A percentile compares a stretch with the other conserved stretches of the same genome.
phyloP scores from a whole-genome alignment of 2,329 filamentous ascomycete species.

The Nemania sp. region DNA sequence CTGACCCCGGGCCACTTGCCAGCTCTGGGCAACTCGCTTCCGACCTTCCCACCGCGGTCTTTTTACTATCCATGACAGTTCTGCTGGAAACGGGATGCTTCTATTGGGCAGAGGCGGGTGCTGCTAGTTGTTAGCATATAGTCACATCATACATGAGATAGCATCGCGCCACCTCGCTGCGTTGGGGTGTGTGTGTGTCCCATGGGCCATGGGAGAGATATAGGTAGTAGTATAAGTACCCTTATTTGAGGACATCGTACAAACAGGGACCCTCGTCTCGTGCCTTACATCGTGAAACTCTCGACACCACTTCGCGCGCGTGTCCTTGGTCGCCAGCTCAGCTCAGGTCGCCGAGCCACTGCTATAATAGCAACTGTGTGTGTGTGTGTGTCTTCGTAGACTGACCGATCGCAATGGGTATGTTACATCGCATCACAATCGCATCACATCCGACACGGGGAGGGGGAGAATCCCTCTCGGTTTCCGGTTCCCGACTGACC shows the following conservation, averaged over 20 bases:
- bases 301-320: neutral
- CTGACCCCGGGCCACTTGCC: neutral
- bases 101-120: conserved; percentile 9
- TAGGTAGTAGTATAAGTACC: neutral
- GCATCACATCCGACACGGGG: too few relatives aligned
- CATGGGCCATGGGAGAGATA: too few relatives aligned
- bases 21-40: neutral
- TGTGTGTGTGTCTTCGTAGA: neutral
- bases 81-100: neutral
- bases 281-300: conserved; percentile 1
- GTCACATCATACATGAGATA: conserved; percentile 7
- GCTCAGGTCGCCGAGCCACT: neutral
- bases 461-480: neutral
- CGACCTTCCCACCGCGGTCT: conserved; percentile 16
- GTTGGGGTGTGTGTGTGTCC: neutral
- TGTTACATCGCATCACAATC: neutral
- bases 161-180: conserved; percentile 8
- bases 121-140: conserved; percentile 5
- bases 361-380: neutral
- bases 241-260: conserved; percentile 6
- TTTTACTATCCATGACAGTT: neutral
- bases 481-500: neutral
- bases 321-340: neutral
- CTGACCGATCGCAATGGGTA: conserved; percentile 17
- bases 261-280: neutral